Evolutionary conservation across 75 land plant genomes (phyloP), one percentile per base, ranked within the genome.

Genomic region (Pinus taeda): DNA sequence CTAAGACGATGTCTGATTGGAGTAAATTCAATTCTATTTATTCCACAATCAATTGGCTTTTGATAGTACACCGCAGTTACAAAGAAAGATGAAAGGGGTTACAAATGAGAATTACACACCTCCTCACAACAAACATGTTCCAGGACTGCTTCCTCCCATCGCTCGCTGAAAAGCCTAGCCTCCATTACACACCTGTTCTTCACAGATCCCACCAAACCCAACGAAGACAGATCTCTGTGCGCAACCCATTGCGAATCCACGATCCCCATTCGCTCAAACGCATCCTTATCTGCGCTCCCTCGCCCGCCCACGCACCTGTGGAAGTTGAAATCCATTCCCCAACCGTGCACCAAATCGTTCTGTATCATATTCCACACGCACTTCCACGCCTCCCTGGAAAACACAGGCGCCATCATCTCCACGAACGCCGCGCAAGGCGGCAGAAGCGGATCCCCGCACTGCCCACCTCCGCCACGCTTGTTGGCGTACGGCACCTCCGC

Each of bases 361-460:
- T 60, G 62, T 4, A 85, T 79, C 79, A 85, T 79, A 62, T 85
- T 62, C 87, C 87, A 85, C 57, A 85, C 85, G 75, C 87, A 85
- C 24, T 81, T 76, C 87, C 87, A 85, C 17, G 87, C 87, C 15
- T 73, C 66, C 36, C 85, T 74, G 15, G 87, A 79, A 79, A 85
- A 85, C 15, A 85, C 87, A 22, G 87, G 87, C 13, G 87, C 85
- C 87, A 85, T 85, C 17, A 85, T 82, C 78, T 85, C 87, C 71
- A 85, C 87, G 79, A 85, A 60, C 85, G 77, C 87, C 29, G 85
- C 87, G 82, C 87, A 85, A 14, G 87, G 87, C 74, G 87, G 87
- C 67, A 74, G 57, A 15, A 61, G 45, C 18, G 87, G 85, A 74
- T 82, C 85, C 37, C 26, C 29, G 63, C 84, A 85, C 84, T 81